phyloP scores from a whole-genome alignment of 139 green algal genomes.

The Chlamydomonas incerta region DNA sequence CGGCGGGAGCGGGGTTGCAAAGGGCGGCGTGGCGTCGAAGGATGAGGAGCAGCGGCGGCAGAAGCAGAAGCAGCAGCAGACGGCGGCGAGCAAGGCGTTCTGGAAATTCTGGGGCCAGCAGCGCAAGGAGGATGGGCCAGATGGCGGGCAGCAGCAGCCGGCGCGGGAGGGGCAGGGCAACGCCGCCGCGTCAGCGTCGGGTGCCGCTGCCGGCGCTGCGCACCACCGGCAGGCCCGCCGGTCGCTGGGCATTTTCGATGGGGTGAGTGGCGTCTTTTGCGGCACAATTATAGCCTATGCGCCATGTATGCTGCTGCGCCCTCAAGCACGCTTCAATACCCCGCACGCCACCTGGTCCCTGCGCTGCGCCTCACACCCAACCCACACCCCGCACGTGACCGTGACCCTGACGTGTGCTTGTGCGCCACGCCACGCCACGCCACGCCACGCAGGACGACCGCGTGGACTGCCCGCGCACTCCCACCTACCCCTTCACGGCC shows the following conservation, averaged over 20 bases:
- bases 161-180: neutral
- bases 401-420: too few species aligned
- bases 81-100: neutral
- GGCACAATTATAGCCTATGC: too few species aligned
- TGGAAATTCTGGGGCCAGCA: neutral
- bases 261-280: too few species aligned
- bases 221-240: neutral
- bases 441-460: constrained; percentile 29
- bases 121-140: neutral
- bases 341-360: too few species aligned
- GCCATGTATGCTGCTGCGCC: too few species aligned
- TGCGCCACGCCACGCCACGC: neutral
- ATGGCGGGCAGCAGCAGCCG: neutral
- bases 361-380: too few species aligned
- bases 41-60: neutral
- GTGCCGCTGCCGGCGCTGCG: neutral
- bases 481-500: constrained; percentile 59
- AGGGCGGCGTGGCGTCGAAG: neutral
- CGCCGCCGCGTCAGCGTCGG: too few species aligned
- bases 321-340: too few species aligned
- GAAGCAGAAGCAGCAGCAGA: neutral
- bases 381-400: too few species aligned
- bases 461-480: constrained; percentile 29
- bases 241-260: constrained; percentile 19
- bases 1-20: neutral